Base-by-base conservation (phyloP, 1,284 basidiomycete species). In the Cystobasidium pallidum region DNA sequence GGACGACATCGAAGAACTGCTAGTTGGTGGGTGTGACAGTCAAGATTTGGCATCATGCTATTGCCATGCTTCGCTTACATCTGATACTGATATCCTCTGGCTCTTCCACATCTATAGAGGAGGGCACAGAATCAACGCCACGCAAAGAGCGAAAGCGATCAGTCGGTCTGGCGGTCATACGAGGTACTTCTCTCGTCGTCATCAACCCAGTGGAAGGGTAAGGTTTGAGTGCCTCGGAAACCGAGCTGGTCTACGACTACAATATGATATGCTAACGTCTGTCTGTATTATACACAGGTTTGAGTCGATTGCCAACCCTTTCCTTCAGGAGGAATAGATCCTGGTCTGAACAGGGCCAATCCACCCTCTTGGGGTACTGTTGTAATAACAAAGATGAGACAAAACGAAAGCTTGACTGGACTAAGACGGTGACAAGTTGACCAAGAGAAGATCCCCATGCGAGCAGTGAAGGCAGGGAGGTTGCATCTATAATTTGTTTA, bases 181-280 rank as follows among this genome's bases (percentile, higher is more conserved):
- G 94, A 63, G 94, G 94, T 17, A 94, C 94, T 0, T 94, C 93
- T 73, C 89, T 97, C 78, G 93, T 92, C 0, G 86, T 97, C 4
- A 85, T 96, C 74, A 94, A 91, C 79, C 94, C 94, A 0, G 90
- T 94, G 13, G 94, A 97, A 78, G 94, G 94, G 71, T 92, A 91
- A 67, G 82, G 77, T 41, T 47, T 8, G 24, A 57, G 32, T 55
- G 21, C n/a, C n/a, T 1, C 19, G 15, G 3, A 61, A 6, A 61
- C 1, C 36, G 54, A 13, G 54, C 28, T 10, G 26, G 24, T 6
- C 34, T 24, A 7, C 26, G 17, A 30, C 19, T 58, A n/a, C 51
- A 28, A 32, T 24, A 36, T 39, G 49, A n/a, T 57, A 28, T 28
- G 36, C 26, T 51, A 32, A 55, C 49, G 2, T 64, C 26, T 55